Conservation (phyloP, 805 yeast genomes). For the Saccharomycopsis vini region DNA sequence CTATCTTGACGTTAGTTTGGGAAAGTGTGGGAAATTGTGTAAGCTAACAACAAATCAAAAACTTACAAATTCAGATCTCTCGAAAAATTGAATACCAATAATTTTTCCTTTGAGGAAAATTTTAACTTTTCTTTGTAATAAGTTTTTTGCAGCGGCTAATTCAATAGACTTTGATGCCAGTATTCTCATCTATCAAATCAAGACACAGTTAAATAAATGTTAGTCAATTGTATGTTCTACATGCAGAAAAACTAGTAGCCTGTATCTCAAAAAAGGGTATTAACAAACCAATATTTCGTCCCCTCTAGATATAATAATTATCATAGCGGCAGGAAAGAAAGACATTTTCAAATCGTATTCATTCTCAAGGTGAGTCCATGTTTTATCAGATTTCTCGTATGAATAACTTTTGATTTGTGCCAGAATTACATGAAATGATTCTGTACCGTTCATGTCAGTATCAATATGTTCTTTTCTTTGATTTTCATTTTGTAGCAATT, state of each 20-base stretch:
- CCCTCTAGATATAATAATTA: no score
- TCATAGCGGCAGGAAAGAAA: neutral
- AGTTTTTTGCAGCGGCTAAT: no score
- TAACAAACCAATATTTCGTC: neutral
- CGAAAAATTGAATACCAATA: constrained; percentile 7
- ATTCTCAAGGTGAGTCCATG: constrained; percentile 9
- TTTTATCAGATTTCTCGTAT: neutral
- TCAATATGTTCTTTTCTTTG: no score
- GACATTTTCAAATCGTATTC: constrained; percentile 1
- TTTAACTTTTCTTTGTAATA: neutral
- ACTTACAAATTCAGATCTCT: neutral
- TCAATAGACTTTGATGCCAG: no score
- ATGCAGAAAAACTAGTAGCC: no score
- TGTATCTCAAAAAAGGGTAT: neutral
- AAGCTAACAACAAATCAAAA: neutral
- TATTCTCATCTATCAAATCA: no score
- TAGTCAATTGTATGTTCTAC: no score
- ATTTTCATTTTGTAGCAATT: no score
- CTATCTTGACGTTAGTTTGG: neutral
- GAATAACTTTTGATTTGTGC: constrained; percentile 4
- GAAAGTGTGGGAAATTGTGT: neutral
- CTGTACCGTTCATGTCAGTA: no score
- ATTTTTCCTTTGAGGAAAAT: neutral
- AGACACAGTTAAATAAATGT: no score
- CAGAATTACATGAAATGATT: no score